A percentile compares a stretch with the other conserved stretches of the same genome.
Conservation (phyloP, 2,329 filamentous ascomycete genomes). For the Curvularia lunata region DNA sequence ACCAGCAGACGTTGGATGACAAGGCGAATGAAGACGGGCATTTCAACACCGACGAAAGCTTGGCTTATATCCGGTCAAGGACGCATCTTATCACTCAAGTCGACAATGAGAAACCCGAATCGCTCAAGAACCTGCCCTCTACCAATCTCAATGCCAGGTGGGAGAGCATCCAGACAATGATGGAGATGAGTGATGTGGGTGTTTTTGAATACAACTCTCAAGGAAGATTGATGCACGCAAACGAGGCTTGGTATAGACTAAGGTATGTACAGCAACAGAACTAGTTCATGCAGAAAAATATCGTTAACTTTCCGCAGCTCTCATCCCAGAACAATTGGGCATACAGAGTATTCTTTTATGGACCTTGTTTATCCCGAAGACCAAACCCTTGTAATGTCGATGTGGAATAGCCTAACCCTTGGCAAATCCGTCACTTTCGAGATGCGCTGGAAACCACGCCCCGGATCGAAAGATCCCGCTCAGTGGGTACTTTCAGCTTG, state of each 20-base stretch:
- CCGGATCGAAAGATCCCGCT: constrained; percentile 19
- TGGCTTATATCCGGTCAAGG: constrained; percentile 16
- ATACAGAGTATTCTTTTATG: constrained; percentile 40
- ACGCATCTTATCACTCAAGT: constrained; percentile 13
- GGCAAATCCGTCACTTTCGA: constrained; percentile 42
- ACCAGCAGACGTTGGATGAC: constrained; percentile 1
- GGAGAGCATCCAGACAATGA: constrained; percentile 41
- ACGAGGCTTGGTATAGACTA: constrained; percentile 40
- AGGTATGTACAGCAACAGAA: constrained; percentile 14
- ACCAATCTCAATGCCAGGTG: constrained; percentile 30
- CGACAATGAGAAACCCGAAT: constrained; percentile 4
- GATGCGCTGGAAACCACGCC: constrained; percentile 42
- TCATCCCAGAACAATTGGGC: constrained; percentile 27
- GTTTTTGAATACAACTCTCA: constrained; percentile 39
- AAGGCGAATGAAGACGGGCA: neutral
- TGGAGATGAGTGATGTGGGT: constrained; percentile 47
- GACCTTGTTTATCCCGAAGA: constrained; percentile 40
- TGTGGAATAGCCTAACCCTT: constrained; percentile 39
- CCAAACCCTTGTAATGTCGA: constrained; percentile 32
- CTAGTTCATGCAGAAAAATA: neutral
- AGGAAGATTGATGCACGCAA: constrained; percentile 38
- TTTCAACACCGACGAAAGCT: neutral
- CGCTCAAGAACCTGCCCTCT: constrained; percentile 14
- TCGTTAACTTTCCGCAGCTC: constrained; percentile 21
- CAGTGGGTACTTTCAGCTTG: constrained; percentile 42